Evolutionary conservation across 2,329 filamentous ascomycete genomes (phyloP).

Genomic region (Ilyonectria mors-panacis): DNA sequence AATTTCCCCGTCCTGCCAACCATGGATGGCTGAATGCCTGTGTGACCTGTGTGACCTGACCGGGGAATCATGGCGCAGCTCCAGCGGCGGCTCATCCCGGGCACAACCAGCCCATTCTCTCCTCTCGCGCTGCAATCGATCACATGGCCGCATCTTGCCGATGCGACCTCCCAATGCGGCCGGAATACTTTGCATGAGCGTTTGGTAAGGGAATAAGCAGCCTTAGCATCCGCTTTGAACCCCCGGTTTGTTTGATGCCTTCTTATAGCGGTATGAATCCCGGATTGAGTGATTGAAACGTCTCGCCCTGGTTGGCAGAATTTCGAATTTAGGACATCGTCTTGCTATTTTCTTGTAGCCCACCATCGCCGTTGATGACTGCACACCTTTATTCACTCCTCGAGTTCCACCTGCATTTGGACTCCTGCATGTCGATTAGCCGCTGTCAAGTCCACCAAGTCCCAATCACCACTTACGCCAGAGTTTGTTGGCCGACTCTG

Average conservation of each 20-base stretch:
- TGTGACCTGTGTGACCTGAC: constrained; percentile 4
- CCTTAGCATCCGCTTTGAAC: neutral
- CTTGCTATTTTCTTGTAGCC: neutral
- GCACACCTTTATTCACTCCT: constrained; percentile 52
- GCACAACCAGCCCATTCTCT: constrained; percentile 11
- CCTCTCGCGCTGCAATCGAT: neutral
- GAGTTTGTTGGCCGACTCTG: constrained; percentile 76
- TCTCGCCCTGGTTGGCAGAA: neutral
- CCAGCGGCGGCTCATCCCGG: constrained; percentile 11
- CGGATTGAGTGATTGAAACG: neutral
- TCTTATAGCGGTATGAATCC: neutral
- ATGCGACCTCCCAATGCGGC: constrained; percentile 1
- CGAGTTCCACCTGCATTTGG: constrained; percentile 66
- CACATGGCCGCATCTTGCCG: constrained; percentile 13
- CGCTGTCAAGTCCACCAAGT: constrained; percentile 17
- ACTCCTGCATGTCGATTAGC: constrained; percentile 56
- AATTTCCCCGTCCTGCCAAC: constrained; percentile 4
- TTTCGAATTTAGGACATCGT: neutral
- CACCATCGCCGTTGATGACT: neutral
- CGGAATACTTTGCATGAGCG: neutral
- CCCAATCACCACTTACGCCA: constrained; percentile 69
- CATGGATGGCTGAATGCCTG: constrained; percentile 8
- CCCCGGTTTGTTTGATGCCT: neutral
- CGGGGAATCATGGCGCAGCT: constrained; percentile 22
- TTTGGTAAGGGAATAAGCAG: neutral